Base-by-base conservation (phyloP, 2,329 filamentous ascomycete genomes). In the Trichoderma arundinaceum region DNA sequence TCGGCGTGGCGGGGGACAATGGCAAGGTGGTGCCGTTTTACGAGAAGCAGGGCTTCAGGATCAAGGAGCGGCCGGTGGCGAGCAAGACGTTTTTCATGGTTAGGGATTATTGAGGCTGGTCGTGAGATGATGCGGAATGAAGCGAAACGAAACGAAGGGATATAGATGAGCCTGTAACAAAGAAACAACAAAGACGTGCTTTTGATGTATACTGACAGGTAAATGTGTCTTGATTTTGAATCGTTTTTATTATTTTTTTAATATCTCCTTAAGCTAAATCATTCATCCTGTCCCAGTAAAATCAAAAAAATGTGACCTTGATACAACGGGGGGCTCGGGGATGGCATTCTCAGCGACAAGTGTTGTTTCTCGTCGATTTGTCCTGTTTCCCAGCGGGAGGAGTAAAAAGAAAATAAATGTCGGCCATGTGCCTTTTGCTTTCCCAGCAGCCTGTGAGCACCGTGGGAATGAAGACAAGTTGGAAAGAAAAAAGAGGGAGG, bases 11-110 rank as follows among this genome's bases (percentile, higher is more conserved):
- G 12, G 77, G 72, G 32, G 82, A 83, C 71, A 84, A 84, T 70
- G 74, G 68, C 6, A 79, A 80, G 74, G 82, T 84, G 13, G 78
- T 84, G 49, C 69, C 72, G 51, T 84, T 84, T 69, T 84, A 84
- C 69, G 78, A 83, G 72, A 78, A 72, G 72, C 68, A 80, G 66
- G 82, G 81, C 41, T 84, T 84, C 66, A 73, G 74, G 65, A 71
- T 81, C 8, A 71, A 76, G 67, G 72, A 74, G 5, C 75, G 76
- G 2, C 77, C 75, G 4, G 74, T 76, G 54, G 73, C 70, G 67
- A 75, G 74, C 49, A 77, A 74, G 28, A 74, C 74, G 49, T 76
- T 78, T 43, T 77, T 73, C 75, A 82, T 83, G 80, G 77, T 80
- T 64, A 76, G 72, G 69, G 79, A 81, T 63, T 65, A 64, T 56